phyloP scores from a whole-genome alignment of 805 yeast genomes.

The Suhomyces xylopsoci region DNA sequence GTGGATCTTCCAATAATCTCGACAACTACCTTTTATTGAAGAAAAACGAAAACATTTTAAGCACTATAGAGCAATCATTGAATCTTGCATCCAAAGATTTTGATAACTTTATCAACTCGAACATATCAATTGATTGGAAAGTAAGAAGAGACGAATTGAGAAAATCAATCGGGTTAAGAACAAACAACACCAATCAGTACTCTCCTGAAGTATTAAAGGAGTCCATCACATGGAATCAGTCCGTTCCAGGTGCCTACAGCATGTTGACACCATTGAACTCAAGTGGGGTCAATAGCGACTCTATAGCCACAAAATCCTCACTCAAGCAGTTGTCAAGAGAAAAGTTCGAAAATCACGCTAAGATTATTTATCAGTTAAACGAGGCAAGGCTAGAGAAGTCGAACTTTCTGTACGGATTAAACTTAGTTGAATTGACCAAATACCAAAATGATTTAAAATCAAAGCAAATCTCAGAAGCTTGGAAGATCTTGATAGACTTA shows the following conservation, averaged over 20 bases:
- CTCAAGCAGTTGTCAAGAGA: conserved; percentile 41
- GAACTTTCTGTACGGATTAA: conserved; percentile 56
- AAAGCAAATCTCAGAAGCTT: conserved; percentile 69
- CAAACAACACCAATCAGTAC: not conserved
- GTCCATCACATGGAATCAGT: conserved; percentile 35
- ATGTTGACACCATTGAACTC: conserved; percentile 31
- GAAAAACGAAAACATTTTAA: conserved; percentile 77
- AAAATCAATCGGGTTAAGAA: conserved; percentile 55
- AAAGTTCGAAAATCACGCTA: conserved; percentile 73
- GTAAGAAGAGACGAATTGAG: conserved; percentile 70
- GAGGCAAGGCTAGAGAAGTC: conserved; percentile 56
- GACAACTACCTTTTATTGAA: conserved; percentile 64
- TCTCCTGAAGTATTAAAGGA: conserved; percentile 15
- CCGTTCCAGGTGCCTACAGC: conserved; percentile 29
- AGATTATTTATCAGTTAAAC: conserved; percentile 66
- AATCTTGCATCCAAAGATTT: conserved; percentile 76
- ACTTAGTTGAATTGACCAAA: conserved; percentile 58
- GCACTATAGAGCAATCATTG: conserved; percentile 79
- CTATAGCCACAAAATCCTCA: conserved; percentile 11
- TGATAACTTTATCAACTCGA: conserved; percentile 69
- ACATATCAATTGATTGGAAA: conserved; percentile 81
- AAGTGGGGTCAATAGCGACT: conserved; percentile 6
- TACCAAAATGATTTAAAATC: conserved; percentile 60
- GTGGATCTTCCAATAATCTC: conserved; percentile 30
- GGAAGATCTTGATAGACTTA: conserved; percentile 60